These are phyloP conservation scores for Chaetomium olivaceum DNA, from an alignment of 2,329 filamentous ascomycete species.

Conservation along the genomic window DNA sequence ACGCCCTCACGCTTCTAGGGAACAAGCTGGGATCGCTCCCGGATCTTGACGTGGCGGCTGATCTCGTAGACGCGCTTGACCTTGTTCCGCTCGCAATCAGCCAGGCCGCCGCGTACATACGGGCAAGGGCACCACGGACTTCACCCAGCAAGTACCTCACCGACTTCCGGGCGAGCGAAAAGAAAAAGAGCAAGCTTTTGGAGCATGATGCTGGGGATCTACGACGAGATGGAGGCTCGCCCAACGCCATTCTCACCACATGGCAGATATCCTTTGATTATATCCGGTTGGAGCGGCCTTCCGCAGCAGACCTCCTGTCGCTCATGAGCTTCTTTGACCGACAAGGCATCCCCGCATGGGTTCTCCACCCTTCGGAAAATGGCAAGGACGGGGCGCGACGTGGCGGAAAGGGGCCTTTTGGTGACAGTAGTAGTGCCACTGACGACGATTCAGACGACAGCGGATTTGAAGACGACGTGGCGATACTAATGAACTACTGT, in stretches of 20 bases:
- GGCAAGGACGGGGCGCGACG: not conserved
- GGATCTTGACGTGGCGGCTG: constrained; percentile 23
- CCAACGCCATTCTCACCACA: constrained; percentile 35
- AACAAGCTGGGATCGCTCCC: constrained; percentile 30
- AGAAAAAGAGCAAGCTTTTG: constrained; percentile 23
- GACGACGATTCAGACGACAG: not conserved
- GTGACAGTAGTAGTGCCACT: not conserved
- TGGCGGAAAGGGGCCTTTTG: constrained; percentile 17
- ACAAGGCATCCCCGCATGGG: constrained; percentile 42
- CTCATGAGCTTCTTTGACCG: constrained; percentile 50
- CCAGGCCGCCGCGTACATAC: constrained; percentile 41
- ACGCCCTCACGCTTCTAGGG: constrained; percentile 38
- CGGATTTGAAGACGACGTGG: constrained; percentile 40
- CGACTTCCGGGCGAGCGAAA: constrained; percentile 34
- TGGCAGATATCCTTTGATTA: constrained; percentile 38
- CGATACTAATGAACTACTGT: constrained; percentile 40
- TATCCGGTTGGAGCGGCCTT: constrained; percentile 37
- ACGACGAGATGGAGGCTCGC: constrained; percentile 27
- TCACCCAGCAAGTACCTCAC: constrained; percentile 43
- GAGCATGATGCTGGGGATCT: constrained; percentile 28
- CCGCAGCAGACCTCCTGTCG: constrained; percentile 46
- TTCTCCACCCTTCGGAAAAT: constrained; percentile 31
- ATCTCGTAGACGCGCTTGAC: constrained; percentile 37
- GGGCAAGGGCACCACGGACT: constrained; percentile 32
- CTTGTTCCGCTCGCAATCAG: constrained; percentile 40